phyloP scores from a whole-genome alignment of 768 basidiomycete species.

The Albatrellus ellisii region DNA sequence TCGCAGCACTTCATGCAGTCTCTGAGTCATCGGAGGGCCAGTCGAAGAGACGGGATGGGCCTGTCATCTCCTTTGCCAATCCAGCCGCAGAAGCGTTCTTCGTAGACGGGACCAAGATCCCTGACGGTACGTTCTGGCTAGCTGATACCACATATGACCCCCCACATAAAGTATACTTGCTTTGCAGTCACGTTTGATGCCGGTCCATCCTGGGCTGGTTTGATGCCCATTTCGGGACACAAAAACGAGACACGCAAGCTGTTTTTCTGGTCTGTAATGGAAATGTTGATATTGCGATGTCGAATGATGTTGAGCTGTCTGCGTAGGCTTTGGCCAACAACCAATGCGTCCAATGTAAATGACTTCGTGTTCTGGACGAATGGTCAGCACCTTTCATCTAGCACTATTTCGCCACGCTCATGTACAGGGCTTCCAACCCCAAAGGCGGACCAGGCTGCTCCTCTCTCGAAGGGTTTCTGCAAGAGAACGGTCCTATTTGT shows the following conservation, averaged over 20 bases:
- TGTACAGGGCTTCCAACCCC: background rate
- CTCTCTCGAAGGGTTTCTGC: conserved; percentile 54
- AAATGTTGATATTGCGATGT: background rate
- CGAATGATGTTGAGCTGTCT: background rate
- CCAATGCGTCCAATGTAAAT: conserved; percentile 18
- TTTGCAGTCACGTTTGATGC: conserved; percentile 23
- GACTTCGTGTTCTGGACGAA: conserved; percentile 24
- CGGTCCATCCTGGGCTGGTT: conserved; percentile 21
- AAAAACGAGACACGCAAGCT: conserved; percentile 34
- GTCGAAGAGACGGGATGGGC: conserved; percentile 4
- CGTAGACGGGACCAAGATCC: conserved; percentile 22
- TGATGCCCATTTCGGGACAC: conserved; percentile 19
- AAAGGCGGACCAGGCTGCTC: conserved; percentile 61
- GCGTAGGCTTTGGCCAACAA: conserved; percentile 23
- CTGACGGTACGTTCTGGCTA: conserved; percentile 15
- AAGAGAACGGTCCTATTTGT: conserved; percentile 54
- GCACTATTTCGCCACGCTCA: background rate
- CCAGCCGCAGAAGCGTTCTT: conserved; percentile 17
- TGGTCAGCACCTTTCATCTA: conserved; percentile 12
- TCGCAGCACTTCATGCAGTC: background rate
- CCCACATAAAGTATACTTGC: background rate
- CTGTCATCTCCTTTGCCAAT: conserved; percentile 3
- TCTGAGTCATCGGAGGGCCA: background rate
- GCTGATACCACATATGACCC: background rate
- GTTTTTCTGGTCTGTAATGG: conserved; percentile 15